A percentile compares a stretch with the other conserved stretches of the same genome.
These are phyloP conservation scores for Tetragonia tetragonoides DNA, from an alignment of 148 eudicot species.

Conservation along the genomic window DNA sequence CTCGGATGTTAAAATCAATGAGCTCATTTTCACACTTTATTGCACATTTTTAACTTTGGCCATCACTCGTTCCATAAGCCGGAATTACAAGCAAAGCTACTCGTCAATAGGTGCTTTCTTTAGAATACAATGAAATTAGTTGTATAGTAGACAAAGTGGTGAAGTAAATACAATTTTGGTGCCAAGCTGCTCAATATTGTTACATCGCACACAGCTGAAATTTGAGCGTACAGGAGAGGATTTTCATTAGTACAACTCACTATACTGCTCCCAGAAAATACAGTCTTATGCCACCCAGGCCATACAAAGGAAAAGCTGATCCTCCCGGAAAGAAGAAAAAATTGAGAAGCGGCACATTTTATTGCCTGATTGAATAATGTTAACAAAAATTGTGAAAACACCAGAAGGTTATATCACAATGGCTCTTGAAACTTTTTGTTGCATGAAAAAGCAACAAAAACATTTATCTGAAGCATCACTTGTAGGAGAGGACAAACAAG, in stretches of 20 bases:
- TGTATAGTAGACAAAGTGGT: too few relatives aligned
- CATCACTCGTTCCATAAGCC: too few relatives aligned
- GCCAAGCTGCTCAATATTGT: too few relatives aligned
- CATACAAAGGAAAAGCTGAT: neutral
- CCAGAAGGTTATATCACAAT: conserved; percentile 3
- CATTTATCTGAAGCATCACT: conserved; percentile 12
- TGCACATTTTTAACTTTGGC: too few relatives aligned
- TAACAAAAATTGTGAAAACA: conserved; percentile 15
- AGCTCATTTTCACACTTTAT: too few relatives aligned
- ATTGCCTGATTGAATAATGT: conserved; percentile 16
- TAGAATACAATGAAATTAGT: too few relatives aligned
- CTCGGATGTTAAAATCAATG: too few relatives aligned
- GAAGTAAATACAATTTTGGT: too few relatives aligned
- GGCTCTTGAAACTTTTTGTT: conserved; percentile 14
- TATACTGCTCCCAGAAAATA: neutral
- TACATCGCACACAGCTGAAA: too few relatives aligned
- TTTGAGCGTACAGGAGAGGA: neutral
- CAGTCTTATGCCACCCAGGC: neutral
- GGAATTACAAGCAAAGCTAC: too few relatives aligned
- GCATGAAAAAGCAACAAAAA: conserved; percentile 18
- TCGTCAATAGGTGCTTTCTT: too few relatives aligned
- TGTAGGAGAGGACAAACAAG: neutral
- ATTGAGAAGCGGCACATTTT: conserved; percentile 8
- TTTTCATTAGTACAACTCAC: conserved; percentile 8
- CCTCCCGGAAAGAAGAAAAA: neutral